Conservation (phyloP, 2,329 filamentous ascomycete species). For the Thielaviopsis ethacetica region DNA sequence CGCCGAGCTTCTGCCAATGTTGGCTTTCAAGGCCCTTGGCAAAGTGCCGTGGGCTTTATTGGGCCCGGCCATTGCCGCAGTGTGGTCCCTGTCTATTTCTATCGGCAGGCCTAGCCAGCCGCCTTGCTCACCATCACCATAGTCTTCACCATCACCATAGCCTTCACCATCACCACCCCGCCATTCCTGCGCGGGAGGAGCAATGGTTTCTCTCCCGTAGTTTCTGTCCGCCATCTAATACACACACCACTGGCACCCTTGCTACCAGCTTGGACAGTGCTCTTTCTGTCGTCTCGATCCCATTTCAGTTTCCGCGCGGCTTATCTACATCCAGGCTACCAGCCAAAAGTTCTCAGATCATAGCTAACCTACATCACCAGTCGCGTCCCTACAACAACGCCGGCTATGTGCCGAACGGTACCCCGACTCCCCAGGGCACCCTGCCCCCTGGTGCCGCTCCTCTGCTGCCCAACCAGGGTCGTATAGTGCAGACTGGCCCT, state of each 20-base stretch:
- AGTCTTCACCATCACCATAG: not conserved
- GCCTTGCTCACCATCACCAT: not conserved
- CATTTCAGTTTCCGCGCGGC: not conserved
- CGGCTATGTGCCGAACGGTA: slow-evolving; percentile 49
- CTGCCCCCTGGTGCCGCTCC: slow-evolving; percentile 42
- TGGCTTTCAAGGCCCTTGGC: not conserved
- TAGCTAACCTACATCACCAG: slow-evolving; percentile 17
- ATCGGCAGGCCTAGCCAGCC: not conserved
- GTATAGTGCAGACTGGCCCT: slow-evolving; percentile 47
- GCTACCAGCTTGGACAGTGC: not conserved
- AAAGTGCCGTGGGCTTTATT: not conserved
- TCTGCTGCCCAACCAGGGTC: slow-evolving; percentile 51
- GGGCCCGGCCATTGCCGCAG: not conserved
- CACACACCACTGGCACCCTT: not conserved
- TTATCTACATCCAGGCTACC: not conserved
- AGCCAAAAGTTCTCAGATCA: slow-evolving; percentile 2
- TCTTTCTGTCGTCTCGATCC: not conserved
- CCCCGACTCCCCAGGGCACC: slow-evolving; percentile 18
- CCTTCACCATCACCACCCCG: not conserved
- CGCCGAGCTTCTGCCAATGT: not conserved
- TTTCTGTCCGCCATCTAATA: not conserved
- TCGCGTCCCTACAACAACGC: slow-evolving; percentile 31
- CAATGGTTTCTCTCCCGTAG: not conserved
- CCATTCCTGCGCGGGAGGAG: not conserved
- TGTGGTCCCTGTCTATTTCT: not conserved